Evolutionary conservation across 2,329 filamentous ascomycete species (phyloP).

Genomic region (Exophiala aquamarina): DNA sequence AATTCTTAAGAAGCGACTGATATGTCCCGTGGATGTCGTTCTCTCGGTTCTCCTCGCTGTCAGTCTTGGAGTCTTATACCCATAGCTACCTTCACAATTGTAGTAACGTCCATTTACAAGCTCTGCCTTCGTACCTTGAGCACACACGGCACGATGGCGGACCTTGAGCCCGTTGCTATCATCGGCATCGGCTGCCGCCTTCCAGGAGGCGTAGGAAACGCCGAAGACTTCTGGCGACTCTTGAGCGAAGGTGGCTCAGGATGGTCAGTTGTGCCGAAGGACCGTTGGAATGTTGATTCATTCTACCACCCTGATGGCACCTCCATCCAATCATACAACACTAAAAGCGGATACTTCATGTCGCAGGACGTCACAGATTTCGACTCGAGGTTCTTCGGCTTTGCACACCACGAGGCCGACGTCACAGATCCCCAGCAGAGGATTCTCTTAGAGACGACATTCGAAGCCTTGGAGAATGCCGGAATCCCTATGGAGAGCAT

Average conservation of each 20-base stretch:
- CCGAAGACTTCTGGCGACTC: slow-evolving; percentile 28
- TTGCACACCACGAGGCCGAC: slow-evolving; percentile 25
- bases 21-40: no score
- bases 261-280: slow-evolving; percentile 23
- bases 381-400: slow-evolving; percentile 30
- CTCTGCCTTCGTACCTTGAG: no score
- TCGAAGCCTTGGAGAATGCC: slow-evolving; percentile 12
- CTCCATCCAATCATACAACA: no score
- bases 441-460: slow-evolving; percentile 28
- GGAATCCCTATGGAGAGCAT: slow-evolving; percentile 28
- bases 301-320: slow-evolving; percentile 26
- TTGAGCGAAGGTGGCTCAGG: slow-evolving; percentile 16
- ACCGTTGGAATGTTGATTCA: slow-evolving; percentile 29
- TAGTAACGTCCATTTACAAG: no score
- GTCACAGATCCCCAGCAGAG: slow-evolving; percentile 30
- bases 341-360: slow-evolving; percentile 14
- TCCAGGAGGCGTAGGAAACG: slow-evolving; percentile 26
- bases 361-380: slow-evolving; percentile 27
- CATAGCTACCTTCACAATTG: no score
- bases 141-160: no score
- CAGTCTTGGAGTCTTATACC: no score
- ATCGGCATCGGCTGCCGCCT: slow-evolving; percentile 29
- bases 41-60: no score
- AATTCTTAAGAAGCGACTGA: no score
- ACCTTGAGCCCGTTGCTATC: slow-evolving; percentile 29